Percentiles rank a stretch among this genome's conserved stretches.
These are phyloP conservation scores for Yarrowia bubula DNA, from an alignment of 805 yeast genomes.

Conservation along the genomic window DNA sequence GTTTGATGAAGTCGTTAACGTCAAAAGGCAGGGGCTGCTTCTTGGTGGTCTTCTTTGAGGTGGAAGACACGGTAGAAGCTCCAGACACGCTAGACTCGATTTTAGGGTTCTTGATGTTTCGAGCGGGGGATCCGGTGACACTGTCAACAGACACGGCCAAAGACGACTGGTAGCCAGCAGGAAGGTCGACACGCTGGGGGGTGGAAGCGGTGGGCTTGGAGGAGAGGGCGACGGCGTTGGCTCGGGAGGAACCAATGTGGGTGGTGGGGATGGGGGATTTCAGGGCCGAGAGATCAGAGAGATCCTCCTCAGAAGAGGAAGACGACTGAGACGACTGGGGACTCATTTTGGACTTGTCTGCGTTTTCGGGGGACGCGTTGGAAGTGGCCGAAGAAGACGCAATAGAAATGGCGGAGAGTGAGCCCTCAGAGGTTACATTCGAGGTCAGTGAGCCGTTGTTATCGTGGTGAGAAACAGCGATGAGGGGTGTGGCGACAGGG, in stretches of 20 bases:
- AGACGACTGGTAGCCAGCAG: slow-evolving; percentile 22
- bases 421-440: slow-evolving; percentile 20
- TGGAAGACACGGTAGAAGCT: not conserved
- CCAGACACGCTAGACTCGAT: slow-evolving; percentile 18
- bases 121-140: slow-evolving; percentile 22
- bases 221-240: slow-evolving; percentile 19
- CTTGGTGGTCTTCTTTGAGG: slow-evolving; percentile 3
- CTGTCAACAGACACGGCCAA: slow-evolving; percentile 16
- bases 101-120: slow-evolving; percentile 19
- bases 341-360: slow-evolving; percentile 12
- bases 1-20: slow-evolving; percentile 78
- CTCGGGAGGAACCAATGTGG: slow-evolving; percentile 1
- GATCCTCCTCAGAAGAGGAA: slow-evolving; percentile 3
- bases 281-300: slow-evolving; percentile 3
- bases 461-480: slow-evolving; percentile 13
- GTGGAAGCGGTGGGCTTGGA: slow-evolving; percentile 3
- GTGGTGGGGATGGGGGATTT: slow-evolving; percentile 22
- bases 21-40: slow-evolving; percentile 38
- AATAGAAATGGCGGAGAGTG: slow-evolving; percentile 13
- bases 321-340: slow-evolving; percentile 24
- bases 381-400: slow-evolving; percentile 20
- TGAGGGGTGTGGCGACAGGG: slow-evolving; percentile 4
- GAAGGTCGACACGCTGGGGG: slow-evolving; percentile 22
- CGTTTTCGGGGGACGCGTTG: slow-evolving; percentile 20
- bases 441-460: slow-evolving; percentile 18